These are phyloP conservation scores for Pyrus hybrid DNA, from an alignment of 331 rosid species.

Conservation along the genomic window DNA sequence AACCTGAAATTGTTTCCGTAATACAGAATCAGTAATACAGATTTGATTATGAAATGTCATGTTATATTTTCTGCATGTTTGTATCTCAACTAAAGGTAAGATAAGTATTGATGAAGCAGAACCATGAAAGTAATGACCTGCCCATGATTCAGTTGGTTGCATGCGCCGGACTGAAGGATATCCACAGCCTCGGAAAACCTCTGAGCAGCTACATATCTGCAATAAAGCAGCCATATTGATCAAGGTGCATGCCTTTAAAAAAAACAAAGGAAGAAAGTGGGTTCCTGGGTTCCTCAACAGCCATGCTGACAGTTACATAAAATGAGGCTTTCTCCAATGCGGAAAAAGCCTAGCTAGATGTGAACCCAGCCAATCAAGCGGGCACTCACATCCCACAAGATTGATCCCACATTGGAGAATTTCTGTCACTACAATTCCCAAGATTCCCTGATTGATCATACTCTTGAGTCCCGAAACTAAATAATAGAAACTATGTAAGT, in stretches of 20 bases:
- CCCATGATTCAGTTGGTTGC: constrained; percentile 62
- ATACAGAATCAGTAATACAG: background rate
- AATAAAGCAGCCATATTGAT: constrained; percentile 25
- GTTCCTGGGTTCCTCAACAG: background rate
- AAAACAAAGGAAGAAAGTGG: background rate
- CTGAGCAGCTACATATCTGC: constrained; percentile 75
- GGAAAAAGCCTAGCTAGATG: background rate
- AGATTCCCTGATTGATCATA: background rate
- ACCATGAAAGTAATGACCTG: constrained; percentile 46
- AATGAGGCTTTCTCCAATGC: background rate
- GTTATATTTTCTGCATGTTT: background rate
- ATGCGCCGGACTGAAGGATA: constrained; percentile 78
- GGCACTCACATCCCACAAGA: background rate
- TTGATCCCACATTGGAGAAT: background rate
- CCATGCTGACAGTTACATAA: background rate
- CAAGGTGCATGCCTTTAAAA: background rate
- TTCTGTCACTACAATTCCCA: background rate
- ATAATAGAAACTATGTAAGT: background rate
- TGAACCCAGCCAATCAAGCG: background rate
- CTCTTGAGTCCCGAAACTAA: background rate
- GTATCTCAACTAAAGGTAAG: background rate
- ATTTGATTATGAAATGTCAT: background rate
- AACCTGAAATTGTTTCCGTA: constrained; percentile 39
- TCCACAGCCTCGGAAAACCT: constrained; percentile 78
- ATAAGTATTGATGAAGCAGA: background rate